A percentile compares a stretch with the other conserved stretches of the same genome.
phyloP scores from a whole-genome alignment of 495 filamentous ascomycete genomes.

The Podospora comata region DNA sequence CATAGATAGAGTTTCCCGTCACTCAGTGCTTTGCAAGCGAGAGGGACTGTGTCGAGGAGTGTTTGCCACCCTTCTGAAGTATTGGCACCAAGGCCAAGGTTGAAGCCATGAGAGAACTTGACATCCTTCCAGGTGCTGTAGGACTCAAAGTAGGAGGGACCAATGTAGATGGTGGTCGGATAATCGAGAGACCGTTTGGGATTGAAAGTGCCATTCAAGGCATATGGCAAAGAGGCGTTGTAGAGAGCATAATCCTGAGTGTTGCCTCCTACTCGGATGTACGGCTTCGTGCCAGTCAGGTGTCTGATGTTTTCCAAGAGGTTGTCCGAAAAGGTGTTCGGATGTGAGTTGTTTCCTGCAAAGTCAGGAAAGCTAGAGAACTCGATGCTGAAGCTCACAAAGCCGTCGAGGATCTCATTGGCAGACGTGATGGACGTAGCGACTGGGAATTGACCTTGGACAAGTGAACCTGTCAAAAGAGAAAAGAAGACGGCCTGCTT shows the following conservation, averaged over 20 bases:
- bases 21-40: conserved; percentile 58
- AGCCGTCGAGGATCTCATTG: conserved; percentile 47
- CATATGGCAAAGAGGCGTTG: conserved; percentile 51
- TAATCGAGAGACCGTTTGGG: conserved; percentile 54
- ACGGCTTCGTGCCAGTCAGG: conserved; percentile 51
- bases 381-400: conserved; percentile 60
- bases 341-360: conserved; percentile 51
- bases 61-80: conserved; percentile 49
- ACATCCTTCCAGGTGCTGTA: conserved; percentile 57
- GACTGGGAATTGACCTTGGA: conserved; percentile 19
- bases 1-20: conserved; percentile 52
- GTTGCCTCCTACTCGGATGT: conserved; percentile 60
- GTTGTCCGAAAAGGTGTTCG: conserved; percentile 58
- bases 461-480: conserved; percentile 3
- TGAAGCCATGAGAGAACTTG: conserved; percentile 63
- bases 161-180: conserved; percentile 59
- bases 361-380: conserved; percentile 61
- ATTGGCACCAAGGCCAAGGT: conserved; percentile 57
- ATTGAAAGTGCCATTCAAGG: conserved; percentile 54
- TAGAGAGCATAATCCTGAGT: conserved; percentile 63
- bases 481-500: conserved; percentile 1
- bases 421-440: conserved; percentile 13
- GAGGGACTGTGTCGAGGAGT: conserved; percentile 52
- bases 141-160: conserved; percentile 63
- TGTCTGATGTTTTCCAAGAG: conserved; percentile 51